Conservation (phyloP, 495 filamentous ascomycete species). For the Lentithecium fluviatile region DNA sequence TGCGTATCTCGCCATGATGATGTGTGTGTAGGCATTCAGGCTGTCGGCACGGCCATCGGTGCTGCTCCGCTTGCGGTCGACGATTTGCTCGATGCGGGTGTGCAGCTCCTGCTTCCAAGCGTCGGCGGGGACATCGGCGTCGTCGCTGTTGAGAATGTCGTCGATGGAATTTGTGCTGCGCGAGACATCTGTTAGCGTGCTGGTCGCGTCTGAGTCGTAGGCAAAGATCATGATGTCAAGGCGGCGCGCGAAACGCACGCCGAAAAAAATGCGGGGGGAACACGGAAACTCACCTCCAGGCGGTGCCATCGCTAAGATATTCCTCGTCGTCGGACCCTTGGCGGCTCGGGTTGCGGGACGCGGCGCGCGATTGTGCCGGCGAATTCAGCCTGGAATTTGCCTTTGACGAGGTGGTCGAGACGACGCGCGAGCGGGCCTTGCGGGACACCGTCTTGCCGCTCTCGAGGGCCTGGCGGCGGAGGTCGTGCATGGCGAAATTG, state of each 20-base stretch:
- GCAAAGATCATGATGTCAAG: constrained; percentile 16
- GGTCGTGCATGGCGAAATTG: constrained; percentile 62
- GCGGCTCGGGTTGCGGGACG: constrained; percentile 47
- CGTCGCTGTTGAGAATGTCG: constrained; percentile 56
- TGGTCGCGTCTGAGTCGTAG: constrained; percentile 1
- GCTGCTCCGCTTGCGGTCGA: constrained; percentile 83
- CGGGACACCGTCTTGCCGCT: constrained; percentile 89
- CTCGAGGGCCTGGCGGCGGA: constrained; percentile 80
- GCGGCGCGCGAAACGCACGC: constrained; percentile 4
- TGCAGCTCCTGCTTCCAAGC: constrained; percentile 67
- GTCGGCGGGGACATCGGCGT: constrained; percentile 50
- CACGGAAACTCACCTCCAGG: constrained; percentile 57
- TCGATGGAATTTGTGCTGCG: constrained; percentile 50
- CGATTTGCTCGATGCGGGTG: constrained; percentile 74
- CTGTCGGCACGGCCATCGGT: constrained; percentile 75
- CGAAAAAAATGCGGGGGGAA: constrained; percentile 2
- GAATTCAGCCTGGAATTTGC: constrained; percentile 62
- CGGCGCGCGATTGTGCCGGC: constrained; percentile 57
- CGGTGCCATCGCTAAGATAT: constrained; percentile 65
- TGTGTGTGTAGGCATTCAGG: constrained; percentile 65
- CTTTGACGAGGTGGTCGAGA: constrained; percentile 64
- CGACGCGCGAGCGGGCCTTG: constrained; percentile 74
- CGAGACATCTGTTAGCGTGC: constrained; percentile 26
- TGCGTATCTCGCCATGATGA: constrained; percentile 72
- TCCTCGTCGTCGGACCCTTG: constrained; percentile 79